phyloP scores from a whole-genome alignment of 1,139 yeast species.

The Diutina pseudorugosa region DNA sequence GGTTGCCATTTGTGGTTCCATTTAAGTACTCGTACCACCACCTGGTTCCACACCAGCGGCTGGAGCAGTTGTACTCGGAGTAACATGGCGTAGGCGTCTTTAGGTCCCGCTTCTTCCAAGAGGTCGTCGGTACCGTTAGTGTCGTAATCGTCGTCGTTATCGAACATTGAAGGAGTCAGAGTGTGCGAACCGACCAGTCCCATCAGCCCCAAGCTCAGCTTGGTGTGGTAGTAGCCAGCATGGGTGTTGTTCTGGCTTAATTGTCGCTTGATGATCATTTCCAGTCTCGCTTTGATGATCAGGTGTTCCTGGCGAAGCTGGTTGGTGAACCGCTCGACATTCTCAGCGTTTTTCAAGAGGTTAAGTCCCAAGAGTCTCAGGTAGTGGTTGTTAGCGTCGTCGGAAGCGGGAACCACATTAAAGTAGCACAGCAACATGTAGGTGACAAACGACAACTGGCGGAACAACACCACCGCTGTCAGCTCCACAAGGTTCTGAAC shows the following conservation, averaged over 20 bases:
- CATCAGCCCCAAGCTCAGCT: background rate
- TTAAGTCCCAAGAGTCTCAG: constrained; percentile 24
- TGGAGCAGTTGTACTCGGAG: background rate
- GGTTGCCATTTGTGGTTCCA: background rate
- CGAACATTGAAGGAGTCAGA: background rate
- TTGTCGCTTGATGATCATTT: constrained; percentile 22
- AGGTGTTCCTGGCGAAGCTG: constrained; percentile 19
- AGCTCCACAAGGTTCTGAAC: constrained; percentile 25
- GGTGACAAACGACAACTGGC: constrained; percentile 23
- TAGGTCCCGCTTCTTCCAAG: background rate
- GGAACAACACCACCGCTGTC: constrained; percentile 22
- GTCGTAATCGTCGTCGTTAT: background rate
- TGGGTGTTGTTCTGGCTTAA: constrained; percentile 11
- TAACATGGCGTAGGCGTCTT: background rate
- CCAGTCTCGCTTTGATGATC: constrained; percentile 20
- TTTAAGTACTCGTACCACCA: background rate
- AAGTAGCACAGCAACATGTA: constrained; percentile 32
- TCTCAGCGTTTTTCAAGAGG: constrained; percentile 29
- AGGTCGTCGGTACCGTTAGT: background rate
- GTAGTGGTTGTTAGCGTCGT: constrained; percentile 25
- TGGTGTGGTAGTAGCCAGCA: background rate
- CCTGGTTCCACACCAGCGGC: background rate
- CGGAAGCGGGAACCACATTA: constrained; percentile 19
- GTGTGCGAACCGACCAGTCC: background rate
- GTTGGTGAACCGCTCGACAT: constrained; percentile 18